Evolutionary conservation across 1,284 basidiomycete genomes (phyloP).

Genomic region (Testicularia cyperi): DNA sequence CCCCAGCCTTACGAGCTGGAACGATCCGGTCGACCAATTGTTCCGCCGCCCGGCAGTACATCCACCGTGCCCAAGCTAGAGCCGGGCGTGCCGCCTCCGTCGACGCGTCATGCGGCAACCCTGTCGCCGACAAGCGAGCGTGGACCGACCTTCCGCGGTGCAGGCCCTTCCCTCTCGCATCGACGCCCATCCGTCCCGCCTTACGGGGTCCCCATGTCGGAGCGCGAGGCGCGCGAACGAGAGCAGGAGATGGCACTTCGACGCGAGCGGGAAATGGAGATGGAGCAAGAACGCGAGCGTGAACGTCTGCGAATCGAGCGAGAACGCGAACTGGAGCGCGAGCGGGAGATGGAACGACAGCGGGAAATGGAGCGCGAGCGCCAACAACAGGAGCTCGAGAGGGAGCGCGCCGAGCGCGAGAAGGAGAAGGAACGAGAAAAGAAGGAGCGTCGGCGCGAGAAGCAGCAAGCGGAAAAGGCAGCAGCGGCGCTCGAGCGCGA

Average conservation of each 20-base stretch:
- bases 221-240: slow-evolving; percentile 10
- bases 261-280: slow-evolving; percentile 13
- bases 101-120: slow-evolving; percentile 10
- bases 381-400: slow-evolving; percentile 27
- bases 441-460: slow-evolving; percentile 26
- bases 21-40: slow-evolving; percentile 15
- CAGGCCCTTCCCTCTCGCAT: slow-evolving; percentile 1
- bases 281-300: slow-evolving; percentile 3
- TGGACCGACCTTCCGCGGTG: slow-evolving; percentile 10
- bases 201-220: slow-evolving; percentile 7
- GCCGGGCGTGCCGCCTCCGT: slow-evolving; percentile 2
- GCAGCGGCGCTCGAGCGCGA: slow-evolving; percentile 25
- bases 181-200: slow-evolving; percentile 24
- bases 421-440: slow-evolving; percentile 32
- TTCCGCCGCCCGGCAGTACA: slow-evolving; percentile 19
- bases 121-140: slow-evolving; percentile 26
- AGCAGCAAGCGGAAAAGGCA: slow-evolving; percentile 36
- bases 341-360: slow-evolving; percentile 14
- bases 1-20: slow-evolving; percentile 26
- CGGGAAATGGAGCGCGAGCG: slow-evolving; percentile 20
- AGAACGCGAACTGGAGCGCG: slow-evolving; percentile 13
- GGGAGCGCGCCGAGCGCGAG: slow-evolving; percentile 25
- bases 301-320: slow-evolving; percentile 5
- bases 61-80: slow-evolving; percentile 14
- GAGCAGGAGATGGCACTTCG: slow-evolving; percentile 16